Evolutionary conservation across 2,329 filamentous ascomycete species (phyloP), one percentile per base, ranked within the genome.

Genomic region (Pseudocercospora vitis): DNA sequence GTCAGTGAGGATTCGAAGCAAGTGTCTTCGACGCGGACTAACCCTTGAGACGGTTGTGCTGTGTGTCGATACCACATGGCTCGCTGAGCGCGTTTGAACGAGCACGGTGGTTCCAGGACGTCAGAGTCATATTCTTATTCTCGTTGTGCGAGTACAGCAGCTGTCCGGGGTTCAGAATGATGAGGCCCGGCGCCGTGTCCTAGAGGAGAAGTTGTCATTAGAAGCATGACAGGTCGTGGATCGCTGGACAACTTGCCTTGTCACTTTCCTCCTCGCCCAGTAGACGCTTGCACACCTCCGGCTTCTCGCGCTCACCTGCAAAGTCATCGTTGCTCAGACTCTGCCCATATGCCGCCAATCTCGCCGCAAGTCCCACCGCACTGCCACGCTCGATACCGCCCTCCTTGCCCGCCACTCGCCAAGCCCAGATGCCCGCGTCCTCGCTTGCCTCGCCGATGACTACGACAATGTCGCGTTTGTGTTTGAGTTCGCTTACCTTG

Each of bases 121-220:
- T 66, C 1, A 78, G 68, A 1, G 82, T 87, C 56, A 95, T 75
- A 0, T 83, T 77, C 45, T 80, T 78, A 48, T 78, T 72, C 1
- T 78, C 78, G 48, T 81, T 78, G 33, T 87, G 82, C 69, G 87
- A 89, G 85, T 89, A 96, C 63, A 85, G 76, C 14, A 88, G 74
- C 71, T 95, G 85, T 3, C 89, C 89, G 3, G 83, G 77, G 67
- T 96, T 96, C 40, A 89, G 82, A 21, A 96, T 74, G 23, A 96
- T 73, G 52, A 96, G 73, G 2, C 81, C 87, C 0, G 79, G 83
- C 1, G 65, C 23, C 16, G 76, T 72, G 0, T 61, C 44, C 42
- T 45, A n/a, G n/a, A n/a, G n/a, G 42, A 14, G 26, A 45, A 23
- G 14, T 40, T 16, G 21, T 51, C 19, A 49, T 24, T 18, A 23